Evolutionary conservation across 345 rosid species (phyloP), one percentile per base, ranked within the genome.

Genomic region (Heritiera littoralis): DNA sequence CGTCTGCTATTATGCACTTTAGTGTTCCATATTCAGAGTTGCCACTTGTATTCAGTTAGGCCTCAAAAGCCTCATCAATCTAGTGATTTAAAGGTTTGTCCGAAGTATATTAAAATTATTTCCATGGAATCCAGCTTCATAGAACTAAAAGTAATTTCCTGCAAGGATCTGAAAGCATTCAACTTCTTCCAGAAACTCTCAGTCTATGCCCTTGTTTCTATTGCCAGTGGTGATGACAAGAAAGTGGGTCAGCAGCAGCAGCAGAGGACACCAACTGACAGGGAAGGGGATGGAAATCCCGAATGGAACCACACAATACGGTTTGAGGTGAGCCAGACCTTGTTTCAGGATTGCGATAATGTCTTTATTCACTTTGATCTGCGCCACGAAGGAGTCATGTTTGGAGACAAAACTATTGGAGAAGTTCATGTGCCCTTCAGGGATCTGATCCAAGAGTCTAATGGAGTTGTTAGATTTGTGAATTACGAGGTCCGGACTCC

Each of bases 151-250:
- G 43, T 86, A 51, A 78, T 86, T 79, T 84, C 77, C 64, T 79
- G 91, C 64, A 85, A 81, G 58, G 85, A 84, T 85, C 77, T 90
- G 23, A 85, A 71, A 71, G 85, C 80, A 18, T 88, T 87, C 88
- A 90, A 88, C 71, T 90, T 87, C 83, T 88, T 88, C 82, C 91
- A 88, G 86, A 90, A 87, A 71, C 91, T 86, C 43, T 18, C 73
- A 17, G 81, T 86, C 70, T 90, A 85, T 68, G 87, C 82, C 15
- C 66, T 66, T 7, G 87, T 83, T 64, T 88, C 87, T 2, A 17
- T 87, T 9, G 58, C 54, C 77, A 70, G 77, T 32, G 86, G 81
- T 11, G 86, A 85, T 61, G 75, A 66, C 28, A 86, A 82, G 74
- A 82, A 80, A 75, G 9, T 79, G 66, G 51, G 46, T 60, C 61